Evolutionary conservation across 257 asterid species (phyloP).

Genomic region (Forsythia suspensa): DNA sequence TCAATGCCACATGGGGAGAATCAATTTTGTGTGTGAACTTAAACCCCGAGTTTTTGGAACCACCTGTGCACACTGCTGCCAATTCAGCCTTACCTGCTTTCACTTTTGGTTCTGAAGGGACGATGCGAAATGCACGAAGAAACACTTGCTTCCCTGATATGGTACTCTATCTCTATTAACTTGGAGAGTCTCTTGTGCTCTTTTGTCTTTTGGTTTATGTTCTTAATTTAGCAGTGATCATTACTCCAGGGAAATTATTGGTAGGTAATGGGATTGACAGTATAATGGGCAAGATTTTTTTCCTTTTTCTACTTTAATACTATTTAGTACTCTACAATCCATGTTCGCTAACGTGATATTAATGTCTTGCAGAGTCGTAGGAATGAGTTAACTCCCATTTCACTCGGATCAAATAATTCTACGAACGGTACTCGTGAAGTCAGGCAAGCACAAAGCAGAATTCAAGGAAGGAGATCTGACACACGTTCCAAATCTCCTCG

Average conservation of each 20-base stretch:
- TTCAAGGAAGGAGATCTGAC: constrained; percentile 21
- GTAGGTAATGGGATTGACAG: not conserved
- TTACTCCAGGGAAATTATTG: not conserved
- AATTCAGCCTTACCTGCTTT: constrained; percentile 15
- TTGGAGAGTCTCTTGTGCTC: not conserved
- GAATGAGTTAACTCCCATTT: constrained; percentile 3
- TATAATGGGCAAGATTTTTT: not conserved
- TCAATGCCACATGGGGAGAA: constrained; percentile 21
- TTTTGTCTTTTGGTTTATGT: not conserved
- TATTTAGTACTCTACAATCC: not conserved
- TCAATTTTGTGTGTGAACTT: constrained; percentile 17
- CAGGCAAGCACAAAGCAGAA: constrained; percentile 6
- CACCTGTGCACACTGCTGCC: constrained; percentile 10
- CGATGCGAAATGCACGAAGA: constrained; percentile 27
- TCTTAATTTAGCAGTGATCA: not conserved
- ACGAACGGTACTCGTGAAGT: constrained; percentile 18
- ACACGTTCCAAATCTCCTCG: constrained; percentile 12
- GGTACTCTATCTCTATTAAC: constrained; percentile 17
- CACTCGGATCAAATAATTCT: constrained; percentile 12
- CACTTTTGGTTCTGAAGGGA: constrained; percentile 22
- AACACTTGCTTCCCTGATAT: constrained; percentile 27
- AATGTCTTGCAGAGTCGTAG: not conserved
- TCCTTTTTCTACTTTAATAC: too few relatives aligned
- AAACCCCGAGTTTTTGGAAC: constrained; percentile 10
- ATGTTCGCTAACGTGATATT: not conserved